Evolutionary conservation across 2,329 filamentous ascomycete genomes (phyloP).

Genomic region (Nothophaeocryptopus gaeumannii): DNA sequence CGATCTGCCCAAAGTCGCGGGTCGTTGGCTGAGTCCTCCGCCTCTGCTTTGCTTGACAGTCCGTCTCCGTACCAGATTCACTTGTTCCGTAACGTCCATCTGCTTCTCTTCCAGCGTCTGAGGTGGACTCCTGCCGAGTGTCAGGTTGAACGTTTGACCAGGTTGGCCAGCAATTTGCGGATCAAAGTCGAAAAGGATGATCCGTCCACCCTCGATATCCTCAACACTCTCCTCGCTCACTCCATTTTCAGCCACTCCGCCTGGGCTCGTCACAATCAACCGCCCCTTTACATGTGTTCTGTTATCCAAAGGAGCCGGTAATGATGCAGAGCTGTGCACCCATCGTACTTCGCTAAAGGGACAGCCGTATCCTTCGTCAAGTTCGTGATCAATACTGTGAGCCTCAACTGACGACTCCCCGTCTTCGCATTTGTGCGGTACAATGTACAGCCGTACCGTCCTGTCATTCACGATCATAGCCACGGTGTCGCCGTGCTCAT

Average conservation of each 20-base stretch:
- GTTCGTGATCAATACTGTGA: conserved; percentile 39
- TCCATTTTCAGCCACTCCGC: conserved; percentile 31
- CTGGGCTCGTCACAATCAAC: conserved; percentile 37
- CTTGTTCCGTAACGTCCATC: conserved; percentile 34
- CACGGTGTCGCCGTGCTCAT: conserved; percentile 37
- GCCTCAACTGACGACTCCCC: conserved; percentile 33
- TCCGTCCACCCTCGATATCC: conserved; percentile 37
- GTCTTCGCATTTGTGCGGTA: conserved; percentile 31
- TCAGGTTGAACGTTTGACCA: conserved; percentile 36
- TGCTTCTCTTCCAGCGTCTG: conserved; percentile 35
- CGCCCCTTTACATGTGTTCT: conserved; percentile 32
- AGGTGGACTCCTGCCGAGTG: conserved; percentile 35
- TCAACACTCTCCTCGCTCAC: conserved; percentile 33
- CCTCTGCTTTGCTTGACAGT: conserved; percentile 36
- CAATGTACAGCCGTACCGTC: conserved; percentile 37
- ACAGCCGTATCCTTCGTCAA: conserved; percentile 39
- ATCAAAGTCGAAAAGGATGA: conserved; percentile 35
- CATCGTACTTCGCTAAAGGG: conserved; percentile 37
- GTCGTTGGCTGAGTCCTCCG: conserved; percentile 32
- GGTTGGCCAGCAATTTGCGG: conserved; percentile 34
- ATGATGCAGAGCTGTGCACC: conserved; percentile 33
- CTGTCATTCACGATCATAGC: conserved; percentile 40
- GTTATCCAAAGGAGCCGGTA: conserved; percentile 27
- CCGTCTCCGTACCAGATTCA: conserved; percentile 36
- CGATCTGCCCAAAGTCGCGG: conserved; percentile 33